A percentile compares a stretch with the other conserved stretches of the same genome.
Conservation (phyloP, 208 protist species). For the Wallacemonas collosoma region DNA sequence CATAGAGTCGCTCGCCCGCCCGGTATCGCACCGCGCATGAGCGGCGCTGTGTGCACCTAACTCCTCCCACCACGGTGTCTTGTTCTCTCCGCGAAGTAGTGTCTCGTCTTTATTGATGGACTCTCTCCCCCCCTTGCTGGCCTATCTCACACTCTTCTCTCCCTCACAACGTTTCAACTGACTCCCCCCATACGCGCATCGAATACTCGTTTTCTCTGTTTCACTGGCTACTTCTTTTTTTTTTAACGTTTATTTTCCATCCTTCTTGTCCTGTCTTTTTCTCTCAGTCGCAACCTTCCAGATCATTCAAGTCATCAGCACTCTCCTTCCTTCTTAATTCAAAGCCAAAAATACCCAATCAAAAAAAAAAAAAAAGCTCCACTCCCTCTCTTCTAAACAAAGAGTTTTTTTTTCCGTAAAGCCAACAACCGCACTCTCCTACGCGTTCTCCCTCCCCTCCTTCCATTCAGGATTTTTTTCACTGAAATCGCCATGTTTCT, state of each 20-base stretch:
- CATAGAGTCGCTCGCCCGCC: too few species aligned
- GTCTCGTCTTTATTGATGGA: too few species aligned
- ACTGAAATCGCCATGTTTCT: constrained; percentile 43
- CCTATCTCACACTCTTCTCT: too few species aligned
- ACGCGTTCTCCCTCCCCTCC: neutral
- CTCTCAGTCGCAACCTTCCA: constrained; percentile 9
- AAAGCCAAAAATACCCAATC: neutral
- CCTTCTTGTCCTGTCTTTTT: neutral
- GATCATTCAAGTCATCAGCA: constrained; percentile 24
- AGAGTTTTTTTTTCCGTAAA: neutral
- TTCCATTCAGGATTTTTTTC: neutral
- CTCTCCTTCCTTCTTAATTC: constrained; percentile 13
- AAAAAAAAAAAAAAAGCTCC: neutral
- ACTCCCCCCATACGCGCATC: neutral
- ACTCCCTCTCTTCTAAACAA: neutral
- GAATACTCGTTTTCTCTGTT: neutral
- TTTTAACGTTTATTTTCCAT: constrained; percentile 1
- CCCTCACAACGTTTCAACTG: too few species aligned
- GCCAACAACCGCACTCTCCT: neutral
- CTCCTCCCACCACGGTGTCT: too few species aligned
- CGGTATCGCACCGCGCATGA: too few species aligned
- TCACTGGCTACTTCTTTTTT: constrained; percentile 17
- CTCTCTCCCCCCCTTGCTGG: too few species aligned
- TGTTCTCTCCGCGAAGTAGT: too few species aligned
- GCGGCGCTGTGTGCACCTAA: too few species aligned